Base-by-base conservation (phyloP, 2,329 filamentous ascomycete species). In the Diaporthe velutina region DNA sequence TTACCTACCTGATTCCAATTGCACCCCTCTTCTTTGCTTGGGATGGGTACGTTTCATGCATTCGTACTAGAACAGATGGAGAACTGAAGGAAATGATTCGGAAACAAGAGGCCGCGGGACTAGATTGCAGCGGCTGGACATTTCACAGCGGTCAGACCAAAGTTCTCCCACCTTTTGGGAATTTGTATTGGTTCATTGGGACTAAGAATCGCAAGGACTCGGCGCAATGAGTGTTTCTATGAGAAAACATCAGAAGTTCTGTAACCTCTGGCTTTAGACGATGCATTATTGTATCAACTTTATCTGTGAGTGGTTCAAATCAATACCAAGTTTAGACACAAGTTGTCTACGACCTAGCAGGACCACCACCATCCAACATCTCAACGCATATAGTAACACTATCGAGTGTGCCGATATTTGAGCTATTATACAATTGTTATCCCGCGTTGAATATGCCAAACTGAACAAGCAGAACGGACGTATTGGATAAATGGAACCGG, bases 101-200 rank as follows among this genome's bases (percentile, higher is more conserved):
- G 17, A 48, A 64, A 33, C 40, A 64, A 13, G 40, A 64, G 19
- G 25, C 40, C 17, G 25, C 38, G 30, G 60, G 60, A 12, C 40
- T 64, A 33, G 60, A 64, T 6, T 64, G 60, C 17, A 30, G 42
- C 9, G 60, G 19, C 25, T 64, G 60, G 60, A 64, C 40, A 48
- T 64, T 64, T n/a, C 60, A 64, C 13, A 64, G 60, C 19, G 40
- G 60, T 4, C 60, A 64, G 25, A 64, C 60, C 25, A 64, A 48
- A 33, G 60, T 64, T 9, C 60, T 64, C 60, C 60, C 60, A 33
- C 60, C 60, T 1, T 64, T 64, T 33, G 40, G 60, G 1, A 64
- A 64, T 30, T 33, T 64, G 25, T 64, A 64, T 28, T 64, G 60
- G 60, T 64, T 64, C 25, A 64, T 64, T 48, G 40, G 60, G 12